Percentiles rank a stretch among this genome's conserved stretches.
These are phyloP conservation scores for Monilinia vaccinii-corymbosi DNA, from an alignment of 2,329 filamentous ascomycete species.

Conservation along the genomic window DNA sequence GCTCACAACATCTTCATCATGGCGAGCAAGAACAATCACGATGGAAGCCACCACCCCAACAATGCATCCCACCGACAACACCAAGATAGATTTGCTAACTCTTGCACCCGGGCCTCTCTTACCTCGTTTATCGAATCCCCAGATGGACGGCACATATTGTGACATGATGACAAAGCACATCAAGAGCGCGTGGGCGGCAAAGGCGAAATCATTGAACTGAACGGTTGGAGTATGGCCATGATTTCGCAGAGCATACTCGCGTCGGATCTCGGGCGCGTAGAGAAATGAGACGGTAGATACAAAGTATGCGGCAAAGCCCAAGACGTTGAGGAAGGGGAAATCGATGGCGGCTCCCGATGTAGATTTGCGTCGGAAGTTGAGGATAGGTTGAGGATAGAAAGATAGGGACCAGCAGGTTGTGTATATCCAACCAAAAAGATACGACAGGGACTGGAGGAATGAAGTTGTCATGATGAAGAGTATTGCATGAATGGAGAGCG, in stretches of 20 bases:
- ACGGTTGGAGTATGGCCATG: constrained; percentile 71
- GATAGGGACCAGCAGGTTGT: constrained; percentile 72
- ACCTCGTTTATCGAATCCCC: constrained; percentile 61
- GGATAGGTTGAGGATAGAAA: constrained; percentile 84
- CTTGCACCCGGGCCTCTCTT: constrained; percentile 41
- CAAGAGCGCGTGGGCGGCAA: constrained; percentile 71
- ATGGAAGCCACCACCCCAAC: constrained; percentile 42
- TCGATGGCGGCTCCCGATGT: constrained; percentile 82
- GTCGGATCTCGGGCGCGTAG: constrained; percentile 66
- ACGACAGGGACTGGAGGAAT: constrained; percentile 43
- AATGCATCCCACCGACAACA: constrained; percentile 61
- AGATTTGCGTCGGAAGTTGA: constrained; percentile 68
- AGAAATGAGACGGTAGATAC: constrained; percentile 68
- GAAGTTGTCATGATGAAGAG: constrained; percentile 21
- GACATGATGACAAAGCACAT: constrained; percentile 65
- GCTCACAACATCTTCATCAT: constrained; percentile 33
- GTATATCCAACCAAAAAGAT: constrained; percentile 67
- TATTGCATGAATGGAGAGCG: neutral
- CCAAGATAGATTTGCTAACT: constrained; percentile 52
- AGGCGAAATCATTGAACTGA: constrained; percentile 80
- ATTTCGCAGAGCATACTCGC: constrained; percentile 77
- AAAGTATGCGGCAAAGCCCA: constrained; percentile 67
- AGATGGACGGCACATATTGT: constrained; percentile 64
- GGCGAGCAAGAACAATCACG: constrained; percentile 34
- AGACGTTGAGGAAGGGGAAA: constrained; percentile 67